phyloP scores from a whole-genome alignment of 148 eudicot species.

The Oxyria digyna region DNA sequence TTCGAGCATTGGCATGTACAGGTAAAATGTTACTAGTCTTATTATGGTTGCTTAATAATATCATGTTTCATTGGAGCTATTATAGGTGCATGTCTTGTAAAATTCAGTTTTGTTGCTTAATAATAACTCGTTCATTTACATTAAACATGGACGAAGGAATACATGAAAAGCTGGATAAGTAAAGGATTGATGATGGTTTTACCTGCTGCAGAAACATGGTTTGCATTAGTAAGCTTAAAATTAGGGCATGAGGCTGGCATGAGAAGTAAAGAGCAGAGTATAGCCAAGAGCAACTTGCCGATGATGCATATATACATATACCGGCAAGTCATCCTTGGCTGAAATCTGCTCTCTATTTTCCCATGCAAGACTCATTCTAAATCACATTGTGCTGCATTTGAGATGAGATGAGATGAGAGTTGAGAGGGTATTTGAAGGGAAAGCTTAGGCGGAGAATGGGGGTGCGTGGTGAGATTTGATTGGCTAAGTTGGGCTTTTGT shows the following conservation, averaged over 20 bases:
- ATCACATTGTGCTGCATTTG: no score
- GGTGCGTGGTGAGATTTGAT: neutral
- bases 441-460: neutral
- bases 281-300: conserved; percentile 42
- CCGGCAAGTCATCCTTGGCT: conserved; percentile 60
- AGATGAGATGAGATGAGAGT: neutral
- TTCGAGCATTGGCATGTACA: neutral
- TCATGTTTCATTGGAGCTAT: neutral
- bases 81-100: neutral
- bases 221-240: neutral
- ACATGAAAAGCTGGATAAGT: neutral
- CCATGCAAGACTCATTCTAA: conserved; percentile 23
- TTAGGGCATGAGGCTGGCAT: conserved; percentile 16
- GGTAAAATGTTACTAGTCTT: neutral
- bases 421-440: neutral
- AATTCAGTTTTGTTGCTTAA: neutral
- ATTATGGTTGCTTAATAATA: neutral
- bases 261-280: conserved; percentile 35
- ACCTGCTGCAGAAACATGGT: neutral
- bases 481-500: conserved; percentile 1
- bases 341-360: conserved; percentile 25
- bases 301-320: neutral
- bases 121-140: neutral
- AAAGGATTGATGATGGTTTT: neutral
- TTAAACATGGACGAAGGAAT: no score